A percentile compares a stretch with the other conserved stretches of the same genome.
Conservation (phyloP, 2,329 filamentous ascomycete genomes). For the Phoma sp. region DNA sequence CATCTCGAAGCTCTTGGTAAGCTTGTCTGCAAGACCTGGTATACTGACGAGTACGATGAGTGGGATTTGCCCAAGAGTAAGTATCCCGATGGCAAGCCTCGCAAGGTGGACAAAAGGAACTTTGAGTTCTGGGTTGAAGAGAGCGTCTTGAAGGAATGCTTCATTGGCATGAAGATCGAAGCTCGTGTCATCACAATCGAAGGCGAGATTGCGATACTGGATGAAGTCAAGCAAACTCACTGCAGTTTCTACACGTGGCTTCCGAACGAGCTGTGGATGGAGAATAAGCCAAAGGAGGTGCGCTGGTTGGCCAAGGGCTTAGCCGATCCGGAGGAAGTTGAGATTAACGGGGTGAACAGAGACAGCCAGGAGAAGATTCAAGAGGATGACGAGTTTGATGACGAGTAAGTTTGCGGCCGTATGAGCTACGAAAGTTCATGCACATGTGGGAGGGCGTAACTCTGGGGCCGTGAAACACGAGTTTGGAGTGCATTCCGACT, state of each 20-base stretch:
- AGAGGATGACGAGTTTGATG: conserved; percentile 24
- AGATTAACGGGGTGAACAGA: conserved; percentile 13
- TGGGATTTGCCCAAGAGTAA: conserved; percentile 47
- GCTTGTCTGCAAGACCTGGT: conserved; percentile 59
- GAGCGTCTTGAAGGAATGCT: conserved; percentile 62
- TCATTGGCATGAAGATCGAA: conserved; percentile 62
- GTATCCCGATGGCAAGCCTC: conserved; percentile 31
- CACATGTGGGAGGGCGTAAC: neutral
- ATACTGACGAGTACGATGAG: conserved; percentile 49
- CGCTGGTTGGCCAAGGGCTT: conserved; percentile 31
- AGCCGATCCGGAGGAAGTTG: conserved; percentile 24
- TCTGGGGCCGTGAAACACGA: conserved; percentile 12
- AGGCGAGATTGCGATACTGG: conserved; percentile 41
- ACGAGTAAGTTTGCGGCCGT: conserved; percentile 11
- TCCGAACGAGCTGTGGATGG: conserved; percentile 51
- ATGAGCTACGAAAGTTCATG: neutral
- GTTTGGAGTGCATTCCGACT: neutral
- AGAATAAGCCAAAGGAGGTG: conserved; percentile 37
- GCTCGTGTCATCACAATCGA: conserved; percentile 37
- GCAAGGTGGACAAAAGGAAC: conserved; percentile 37
- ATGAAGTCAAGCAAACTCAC: conserved; percentile 48
- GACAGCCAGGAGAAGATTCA: conserved; percentile 20
- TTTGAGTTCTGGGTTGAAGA: conserved; percentile 72
- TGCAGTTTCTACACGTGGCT: conserved; percentile 55
- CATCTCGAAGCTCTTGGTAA: conserved; percentile 60